A percentile compares a stretch with the other conserved stretches of the same genome.
Conservation (phyloP, 257 asterid species). For the Nicotiana knightiana region DNA sequence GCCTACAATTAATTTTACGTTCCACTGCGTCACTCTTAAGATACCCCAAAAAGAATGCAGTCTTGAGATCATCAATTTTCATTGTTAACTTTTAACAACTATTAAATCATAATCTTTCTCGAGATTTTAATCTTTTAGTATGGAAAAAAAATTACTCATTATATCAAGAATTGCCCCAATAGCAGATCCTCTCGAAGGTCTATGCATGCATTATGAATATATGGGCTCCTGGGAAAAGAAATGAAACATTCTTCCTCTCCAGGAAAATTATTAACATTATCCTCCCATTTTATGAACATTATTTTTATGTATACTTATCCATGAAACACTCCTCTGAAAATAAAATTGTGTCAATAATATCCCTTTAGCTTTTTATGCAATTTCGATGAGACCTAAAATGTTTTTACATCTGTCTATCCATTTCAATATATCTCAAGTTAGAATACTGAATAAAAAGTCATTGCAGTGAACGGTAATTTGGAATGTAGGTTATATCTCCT, state of each 20-base stretch:
- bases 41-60: not conserved
- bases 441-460: not conserved
- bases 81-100: not conserved
- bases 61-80: not conserved
- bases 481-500: not conserved
- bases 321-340: not conserved
- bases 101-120: not conserved
- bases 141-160: not conserved
- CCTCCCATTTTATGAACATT: not conserved
- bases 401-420: not conserved
- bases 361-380: not conserved
- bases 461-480: not conserved
- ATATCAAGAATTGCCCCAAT: not conserved
- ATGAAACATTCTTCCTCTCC: constrained; percentile 1
- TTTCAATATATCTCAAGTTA: not conserved
- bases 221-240: not conserved
- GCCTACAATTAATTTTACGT: not conserved
- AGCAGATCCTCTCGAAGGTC: not conserved
- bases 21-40: not conserved
- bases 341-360: not conserved
- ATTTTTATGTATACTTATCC: not conserved
- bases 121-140: not conserved
- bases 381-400: not conserved
- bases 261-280: not conserved
- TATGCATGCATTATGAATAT: not conserved